phyloP scores from a whole-genome alignment of 2,329 filamentous ascomycete genomes.

The Diaporthe velutina region DNA sequence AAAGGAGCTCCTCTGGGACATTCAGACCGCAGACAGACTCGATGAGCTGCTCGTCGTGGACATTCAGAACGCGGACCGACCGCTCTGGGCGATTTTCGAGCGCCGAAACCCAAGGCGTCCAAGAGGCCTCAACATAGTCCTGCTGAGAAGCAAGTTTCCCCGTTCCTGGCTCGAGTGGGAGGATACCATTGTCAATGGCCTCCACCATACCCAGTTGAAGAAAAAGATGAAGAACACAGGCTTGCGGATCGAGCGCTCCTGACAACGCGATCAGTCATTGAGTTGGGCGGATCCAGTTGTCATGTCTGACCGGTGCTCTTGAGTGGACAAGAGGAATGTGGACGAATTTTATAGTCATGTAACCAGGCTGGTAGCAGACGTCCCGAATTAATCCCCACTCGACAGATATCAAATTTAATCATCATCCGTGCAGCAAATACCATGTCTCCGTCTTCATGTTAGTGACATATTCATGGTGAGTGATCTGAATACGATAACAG shows the following conservation, averaged over 20 bases:
- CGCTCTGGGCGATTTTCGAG: background rate
- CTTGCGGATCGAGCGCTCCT: background rate
- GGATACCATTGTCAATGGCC: background rate
- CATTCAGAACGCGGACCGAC: background rate
- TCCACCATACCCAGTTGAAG: too few relatives aligned
- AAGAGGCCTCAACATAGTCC: fast-evolving
- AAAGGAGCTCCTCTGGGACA: background rate
- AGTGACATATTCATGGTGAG: background rate
- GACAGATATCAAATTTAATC: too few relatives aligned
- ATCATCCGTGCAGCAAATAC: too few relatives aligned
- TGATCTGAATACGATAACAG: background rate
- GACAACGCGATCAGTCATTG: background rate
- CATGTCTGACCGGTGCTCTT: too few relatives aligned
- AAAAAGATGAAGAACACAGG: background rate
- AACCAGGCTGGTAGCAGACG: too few relatives aligned
- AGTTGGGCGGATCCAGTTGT: too few relatives aligned
- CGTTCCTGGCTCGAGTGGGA: background rate
- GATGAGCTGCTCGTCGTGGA: background rate
- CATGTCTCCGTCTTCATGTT: background rate
- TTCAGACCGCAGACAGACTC: background rate
- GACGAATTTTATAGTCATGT: too few relatives aligned
- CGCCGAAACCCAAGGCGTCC: background rate
- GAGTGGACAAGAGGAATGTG: too few relatives aligned
- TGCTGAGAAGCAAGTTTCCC: background rate
- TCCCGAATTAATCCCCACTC: too few relatives aligned